Base-by-base conservation (phyloP, 345 rosid species). In the Arabidopsis suecica region DNA sequence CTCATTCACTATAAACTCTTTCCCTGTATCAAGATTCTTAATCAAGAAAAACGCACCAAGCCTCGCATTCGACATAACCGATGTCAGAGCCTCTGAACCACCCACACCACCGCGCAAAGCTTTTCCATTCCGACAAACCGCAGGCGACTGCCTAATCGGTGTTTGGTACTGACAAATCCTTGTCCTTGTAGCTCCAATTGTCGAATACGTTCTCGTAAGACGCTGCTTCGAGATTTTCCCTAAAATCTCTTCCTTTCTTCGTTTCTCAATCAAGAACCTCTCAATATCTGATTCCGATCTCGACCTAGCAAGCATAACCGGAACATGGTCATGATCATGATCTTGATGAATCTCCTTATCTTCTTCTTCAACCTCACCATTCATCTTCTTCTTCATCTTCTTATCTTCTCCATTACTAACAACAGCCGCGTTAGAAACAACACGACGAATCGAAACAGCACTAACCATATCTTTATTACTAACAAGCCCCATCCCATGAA, bases 1-100 rank as follows among this genome's bases (percentile, higher is more conserved):
- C 85, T 90, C 99, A 5, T 95, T 90, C 11, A 95, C 98, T 16
- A 95, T 71, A 44, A 95, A 90, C 47, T 92, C 99, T 36, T 86
- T 89, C 0, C 97, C 98, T 0, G 97, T 95, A 20, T 95, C 99
- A 74, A 95, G 81, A 71, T 90, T 92, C 86, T 89, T 95, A 14
- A 92, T 92, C 74, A 95, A 72, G 88, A 89, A 88, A 59, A 90
- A 89, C 8, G 96, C 90, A 10, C 89, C 88, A 8, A 88, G 76
- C 7, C 71, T 71, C 2, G 54, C 74, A 9, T 76, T 69, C 7
- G 93, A 20, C 65, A 45, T 9, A 2, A 40, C 32, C 13, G 87
- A 54, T 0, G 87, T 70, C 51, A 83, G 62, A 6, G 70, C 75
- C 5, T 53, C 67, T 12, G 64, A 81, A 25, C 54, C 25, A 23